Evolutionary conservation across 139 green algal genomes (phyloP).

Genomic region (Chlamydomonas sp.): DNA sequence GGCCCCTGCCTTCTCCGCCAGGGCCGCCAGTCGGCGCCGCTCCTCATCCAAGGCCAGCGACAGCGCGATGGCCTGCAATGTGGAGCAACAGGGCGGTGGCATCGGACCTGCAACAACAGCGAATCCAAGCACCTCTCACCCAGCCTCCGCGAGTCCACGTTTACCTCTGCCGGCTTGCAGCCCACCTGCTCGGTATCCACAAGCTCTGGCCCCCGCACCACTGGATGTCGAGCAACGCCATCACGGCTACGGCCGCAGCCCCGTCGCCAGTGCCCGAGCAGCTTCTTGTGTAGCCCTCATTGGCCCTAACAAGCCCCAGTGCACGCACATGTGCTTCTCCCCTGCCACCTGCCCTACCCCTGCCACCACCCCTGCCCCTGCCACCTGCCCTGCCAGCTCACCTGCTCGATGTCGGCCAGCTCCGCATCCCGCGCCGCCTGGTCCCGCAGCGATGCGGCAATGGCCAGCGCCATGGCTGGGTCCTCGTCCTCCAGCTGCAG

Average conservation of each 20-base stretch:
- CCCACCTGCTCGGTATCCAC: no score
- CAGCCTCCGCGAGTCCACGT: no score
- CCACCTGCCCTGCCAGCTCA: not conserved
- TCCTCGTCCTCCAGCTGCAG: conserved; percentile 43
- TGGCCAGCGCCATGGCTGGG: conserved; percentile 42
- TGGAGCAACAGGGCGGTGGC: not conserved
- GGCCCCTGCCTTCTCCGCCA: no score
- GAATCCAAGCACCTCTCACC: not conserved
- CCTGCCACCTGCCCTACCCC: not conserved
- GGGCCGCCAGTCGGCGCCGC: conserved; percentile 24
- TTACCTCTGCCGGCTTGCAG: no score
- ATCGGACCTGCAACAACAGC: not conserved
- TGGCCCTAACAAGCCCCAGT: not conserved
- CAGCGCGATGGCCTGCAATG: conserved; percentile 60
- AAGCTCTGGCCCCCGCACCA: no score
- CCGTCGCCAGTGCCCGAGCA: no score
- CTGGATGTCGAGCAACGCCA: no score
- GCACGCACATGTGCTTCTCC: no score
- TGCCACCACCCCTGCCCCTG: not conserved
- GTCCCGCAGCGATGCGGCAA: conserved; percentile 45
- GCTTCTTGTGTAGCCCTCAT: no score
- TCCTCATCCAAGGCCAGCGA: conserved; percentile 56
- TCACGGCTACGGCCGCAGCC: no score
- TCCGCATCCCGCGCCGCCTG: conserved; percentile 29
- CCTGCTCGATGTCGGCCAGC: conserved; percentile 54